Evolutionary conservation across 2,329 filamentous ascomycete genomes (phyloP).

Genomic region (Penicillium expansum): DNA sequence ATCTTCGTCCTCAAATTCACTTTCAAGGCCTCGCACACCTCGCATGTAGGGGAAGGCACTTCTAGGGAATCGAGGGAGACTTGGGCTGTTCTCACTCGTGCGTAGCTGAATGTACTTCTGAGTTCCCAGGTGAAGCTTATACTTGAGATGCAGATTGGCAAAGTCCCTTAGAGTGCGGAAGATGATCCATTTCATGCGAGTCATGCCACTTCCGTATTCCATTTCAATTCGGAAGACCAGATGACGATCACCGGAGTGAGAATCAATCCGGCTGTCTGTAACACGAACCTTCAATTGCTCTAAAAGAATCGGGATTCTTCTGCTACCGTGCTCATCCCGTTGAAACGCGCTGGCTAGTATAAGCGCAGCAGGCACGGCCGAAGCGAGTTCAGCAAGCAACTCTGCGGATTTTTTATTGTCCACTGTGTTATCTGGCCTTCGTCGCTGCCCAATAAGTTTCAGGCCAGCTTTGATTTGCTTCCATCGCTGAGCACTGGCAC

Average conservation of each 20-base stretch:
- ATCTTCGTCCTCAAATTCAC: constrained; percentile 71
- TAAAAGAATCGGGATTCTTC: constrained; percentile 87
- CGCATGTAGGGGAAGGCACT: constrained; percentile 88
- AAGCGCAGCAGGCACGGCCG: constrained; percentile 86
- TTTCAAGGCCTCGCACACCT: constrained; percentile 73
- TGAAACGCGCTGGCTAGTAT: constrained; percentile 98
- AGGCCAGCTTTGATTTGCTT: constrained; percentile 87
- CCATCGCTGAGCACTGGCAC: constrained; percentile 78
- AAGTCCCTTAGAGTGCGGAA: constrained; percentile 85
- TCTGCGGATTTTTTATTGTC: constrained; percentile 96
- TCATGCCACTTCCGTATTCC: constrained; percentile 93
- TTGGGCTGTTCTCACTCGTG: constrained; percentile 66
- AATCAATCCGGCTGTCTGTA: constrained; percentile 71
- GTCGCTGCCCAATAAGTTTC: constrained; percentile 71
- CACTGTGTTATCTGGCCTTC: constrained; percentile 78
- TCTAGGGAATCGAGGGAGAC: constrained; percentile 85
- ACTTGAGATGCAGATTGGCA: constrained; percentile 86
- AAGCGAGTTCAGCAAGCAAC: constrained; percentile 89
- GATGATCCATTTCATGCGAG: constrained; percentile 95
- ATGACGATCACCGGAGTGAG: constrained; percentile 62
- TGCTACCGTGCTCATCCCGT: constrained; percentile 92
- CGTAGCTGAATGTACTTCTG: constrained; percentile 75
- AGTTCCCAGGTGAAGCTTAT: constrained; percentile 80
- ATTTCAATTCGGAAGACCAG: constrained; percentile 86
- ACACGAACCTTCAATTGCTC: constrained; percentile 91